These are phyloP conservation scores for Penicillium frequentans DNA, from an alignment of 2,329 filamentous ascomycete species.

Conservation along the genomic window DNA sequence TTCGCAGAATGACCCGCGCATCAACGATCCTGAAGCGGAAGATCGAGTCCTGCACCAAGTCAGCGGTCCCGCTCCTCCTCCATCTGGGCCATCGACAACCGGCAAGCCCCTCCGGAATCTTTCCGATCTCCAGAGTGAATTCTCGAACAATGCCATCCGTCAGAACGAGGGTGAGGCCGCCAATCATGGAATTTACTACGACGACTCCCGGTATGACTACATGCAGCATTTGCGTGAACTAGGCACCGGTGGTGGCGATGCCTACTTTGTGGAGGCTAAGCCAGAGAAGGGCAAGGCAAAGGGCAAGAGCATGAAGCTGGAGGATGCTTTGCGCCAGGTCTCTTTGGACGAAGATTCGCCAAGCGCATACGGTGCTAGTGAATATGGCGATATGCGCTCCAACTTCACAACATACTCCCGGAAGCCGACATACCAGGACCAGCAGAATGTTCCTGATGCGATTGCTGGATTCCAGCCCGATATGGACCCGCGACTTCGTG, in stretches of 20 bases:
- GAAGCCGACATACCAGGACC: conserved; percentile 80
- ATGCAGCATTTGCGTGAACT: conserved; percentile 98
- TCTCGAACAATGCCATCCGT: conserved; percentile 68
- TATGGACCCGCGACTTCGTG: conserved; percentile 90
- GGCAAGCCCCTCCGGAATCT: conserved; percentile 59
- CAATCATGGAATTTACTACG: conserved; percentile 88
- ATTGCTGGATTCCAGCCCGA: conserved; percentile 95
- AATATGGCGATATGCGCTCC: conserved; percentile 43
- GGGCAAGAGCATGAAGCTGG: conserved; percentile 72
- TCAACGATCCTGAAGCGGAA: conserved; percentile 85
- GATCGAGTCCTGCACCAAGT: conserved; percentile 85
- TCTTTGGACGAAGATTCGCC: conserved; percentile 43
- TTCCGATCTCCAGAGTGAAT: conserved; percentile 71
- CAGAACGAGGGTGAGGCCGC: conserved; percentile 95
- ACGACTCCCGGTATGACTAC: conserved; percentile 96
- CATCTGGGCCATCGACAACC: conserved; percentile 29
- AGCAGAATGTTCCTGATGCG: conserved; percentile 88
- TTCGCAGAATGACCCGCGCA: conserved; percentile 94
- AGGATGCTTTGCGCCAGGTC: conserved; percentile 72
- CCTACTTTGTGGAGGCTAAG: conserved; percentile 75
- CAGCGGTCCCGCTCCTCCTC: conserved; percentile 36
- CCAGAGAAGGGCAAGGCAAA: conserved; percentile 67
- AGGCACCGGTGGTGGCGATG: conserved; percentile 66
- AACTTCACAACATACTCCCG: conserved; percentile 72
- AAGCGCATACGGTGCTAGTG: conserved; percentile 30